phyloP scores from a whole-genome alignment of 495 filamentous ascomycete species.

The Viridothelium virens region DNA sequence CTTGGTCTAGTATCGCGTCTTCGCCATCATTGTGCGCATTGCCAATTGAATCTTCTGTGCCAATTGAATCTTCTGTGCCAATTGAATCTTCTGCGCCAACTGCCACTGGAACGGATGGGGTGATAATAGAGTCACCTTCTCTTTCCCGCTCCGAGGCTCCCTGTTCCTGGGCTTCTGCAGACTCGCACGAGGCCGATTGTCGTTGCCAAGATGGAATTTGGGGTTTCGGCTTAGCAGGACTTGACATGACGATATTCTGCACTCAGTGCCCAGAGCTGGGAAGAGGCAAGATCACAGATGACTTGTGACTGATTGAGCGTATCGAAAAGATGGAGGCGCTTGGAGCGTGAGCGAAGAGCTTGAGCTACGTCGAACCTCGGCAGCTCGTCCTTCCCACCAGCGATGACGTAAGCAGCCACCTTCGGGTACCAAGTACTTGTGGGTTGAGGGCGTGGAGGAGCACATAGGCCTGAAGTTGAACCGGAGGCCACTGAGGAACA shows the following conservation, averaged over 20 bases:
- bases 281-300: too few relatives aligned
- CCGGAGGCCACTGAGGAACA: not conserved
- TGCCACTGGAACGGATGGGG: not conserved
- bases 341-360: not conserved
- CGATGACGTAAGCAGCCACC: not conserved
- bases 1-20: constrained; percentile 53
- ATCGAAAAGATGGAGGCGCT: too few relatives aligned
- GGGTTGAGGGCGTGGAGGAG: not conserved
- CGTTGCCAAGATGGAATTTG: constrained; percentile 45
- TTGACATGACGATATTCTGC: not conserved
- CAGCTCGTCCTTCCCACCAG: not conserved
- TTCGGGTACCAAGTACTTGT: not conserved
- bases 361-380: not conserved
- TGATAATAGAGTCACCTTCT: not conserved
- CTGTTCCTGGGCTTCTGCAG: not conserved
- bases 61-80: not conserved
- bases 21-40: constrained; percentile 4
- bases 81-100: constrained; percentile 2
- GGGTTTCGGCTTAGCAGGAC: constrained; percentile 12
- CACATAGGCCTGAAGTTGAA: not conserved
- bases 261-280: not conserved
- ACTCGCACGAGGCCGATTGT: not conserved
- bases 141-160: not conserved
- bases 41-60: too few relatives aligned
- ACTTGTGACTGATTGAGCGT: too few relatives aligned